Base-by-base conservation (phyloP, 495 filamentous ascomycete genomes). In the Penicillium flavigenum region DNA sequence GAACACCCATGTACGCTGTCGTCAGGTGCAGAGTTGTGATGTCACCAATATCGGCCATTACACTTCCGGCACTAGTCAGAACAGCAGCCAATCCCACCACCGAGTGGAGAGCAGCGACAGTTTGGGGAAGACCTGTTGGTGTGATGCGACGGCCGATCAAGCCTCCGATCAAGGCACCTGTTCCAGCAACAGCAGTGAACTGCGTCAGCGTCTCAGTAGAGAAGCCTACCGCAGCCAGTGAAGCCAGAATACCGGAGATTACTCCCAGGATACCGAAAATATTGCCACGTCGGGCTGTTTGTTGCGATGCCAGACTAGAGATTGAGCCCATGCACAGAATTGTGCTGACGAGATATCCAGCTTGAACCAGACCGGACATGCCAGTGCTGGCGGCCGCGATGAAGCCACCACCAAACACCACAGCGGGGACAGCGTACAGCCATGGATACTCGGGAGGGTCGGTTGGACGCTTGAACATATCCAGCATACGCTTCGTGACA, bases 401-500 rank as follows among this genome's bases (percentile, higher is more conserved):
- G 68, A 86, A 91, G 2, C 89, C 89, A 39, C 88, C 89, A 9
- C 85, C 86, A 61, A 93, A 93, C 4, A 92, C 57, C 7, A 86
- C 66, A 26, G 80, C 89, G 0, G 89, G 89, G 50, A 93, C 76
- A 1, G 83, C 87, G 68, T 90, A 93, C 0, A 93, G 75, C 88
- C 88, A 93, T 0, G 88, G 88, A 51, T 90, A 93, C 64, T 93
- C 89, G 2, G 87, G 83, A 43, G 88, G 89, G 67, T 93, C 89
- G 19, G 87, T 90, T 3, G 86, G 82, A 75, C 86, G 83, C 57
- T 87, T 88, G 69, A 93, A 93, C 89, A 93, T 93, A 64, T 93
- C 88, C n/a, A 93, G 79, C 89, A 93, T 93, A 62, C 89, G 84
- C 71, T 91, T 91, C 4, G 88, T 90, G 47, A 93, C 87, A 16